Evolutionary conservation across 495 filamentous ascomycete species (phyloP).

Genomic region (Physcia stellaris): DNA sequence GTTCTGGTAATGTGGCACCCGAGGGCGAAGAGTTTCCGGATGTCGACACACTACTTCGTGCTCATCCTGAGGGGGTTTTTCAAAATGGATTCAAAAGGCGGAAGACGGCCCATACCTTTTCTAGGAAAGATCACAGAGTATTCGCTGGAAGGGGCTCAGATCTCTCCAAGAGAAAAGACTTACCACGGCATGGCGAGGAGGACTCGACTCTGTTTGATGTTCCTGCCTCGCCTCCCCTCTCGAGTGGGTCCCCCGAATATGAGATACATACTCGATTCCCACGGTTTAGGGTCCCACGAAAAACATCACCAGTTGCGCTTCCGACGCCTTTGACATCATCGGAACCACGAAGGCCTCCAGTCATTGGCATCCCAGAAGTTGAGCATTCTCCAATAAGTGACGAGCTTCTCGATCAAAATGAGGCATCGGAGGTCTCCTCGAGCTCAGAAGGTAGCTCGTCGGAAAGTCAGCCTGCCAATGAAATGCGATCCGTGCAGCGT

Average conservation of each 20-base stretch:
- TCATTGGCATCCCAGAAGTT: conserved; percentile 4
- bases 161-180: too few relatives aligned
- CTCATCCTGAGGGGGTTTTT: conserved; percentile 2
- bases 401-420: not conserved
- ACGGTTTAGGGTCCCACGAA: conserved; percentile 29
- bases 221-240: conserved; percentile 28
- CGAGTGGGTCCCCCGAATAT: conserved; percentile 20
- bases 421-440: not conserved
- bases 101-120: conserved; percentile 19
- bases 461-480: conserved; percentile 1
- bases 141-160: too few relatives aligned
- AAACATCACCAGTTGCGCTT: conserved; percentile 22
- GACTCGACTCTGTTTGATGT: too few relatives aligned
- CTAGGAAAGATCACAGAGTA: conserved; percentile 7
- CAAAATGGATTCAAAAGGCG: conserved; percentile 22
- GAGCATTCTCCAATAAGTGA: conserved; percentile 1
- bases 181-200: too few relatives aligned
- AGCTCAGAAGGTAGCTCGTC: not conserved
- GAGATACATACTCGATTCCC: conserved; percentile 10
- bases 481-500: conserved; percentile 28
- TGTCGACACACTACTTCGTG: conserved; percentile 11
- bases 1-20: not conserved
- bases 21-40: conserved; percentile 17
- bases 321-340: conserved; percentile 21
- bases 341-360: conserved; percentile 7